Conservation (phyloP, 148 eudicot species). For the Chenopodium quinoa region DNA sequence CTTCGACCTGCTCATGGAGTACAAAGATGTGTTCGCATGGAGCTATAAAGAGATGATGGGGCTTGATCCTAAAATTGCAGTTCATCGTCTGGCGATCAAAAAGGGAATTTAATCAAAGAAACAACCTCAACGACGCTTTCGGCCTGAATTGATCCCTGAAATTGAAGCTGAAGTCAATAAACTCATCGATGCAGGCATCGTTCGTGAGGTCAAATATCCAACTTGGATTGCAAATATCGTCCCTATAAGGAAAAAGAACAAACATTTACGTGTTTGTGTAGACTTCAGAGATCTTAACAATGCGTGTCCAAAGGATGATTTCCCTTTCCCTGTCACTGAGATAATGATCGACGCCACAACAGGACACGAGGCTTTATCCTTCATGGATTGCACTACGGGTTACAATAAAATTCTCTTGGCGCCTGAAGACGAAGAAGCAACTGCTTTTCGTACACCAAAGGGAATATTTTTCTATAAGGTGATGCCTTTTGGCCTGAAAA, state of each 20-base stretch:
- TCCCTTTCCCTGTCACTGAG: neutral
- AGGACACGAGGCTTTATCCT: neutral
- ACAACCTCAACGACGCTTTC: neutral
- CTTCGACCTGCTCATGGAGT: neutral
- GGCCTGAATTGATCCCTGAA: no score
- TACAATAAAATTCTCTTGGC: slow-evolving; percentile 11
- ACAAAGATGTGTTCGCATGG: slow-evolving; percentile 8
- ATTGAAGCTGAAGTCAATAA: no score
- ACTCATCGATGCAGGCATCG: no score
- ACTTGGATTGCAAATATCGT: no score
- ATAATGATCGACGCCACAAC: neutral
- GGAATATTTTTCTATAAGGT: slow-evolving; percentile 12
- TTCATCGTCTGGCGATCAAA: no score
- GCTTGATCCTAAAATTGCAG: no score
- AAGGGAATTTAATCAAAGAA: no score
- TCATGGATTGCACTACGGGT: slow-evolving; percentile 7
- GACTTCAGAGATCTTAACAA: no score
- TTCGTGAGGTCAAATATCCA: no score
- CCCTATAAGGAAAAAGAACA: no score
- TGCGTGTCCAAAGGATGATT: no score
- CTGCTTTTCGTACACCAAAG: slow-evolving; percentile 2
- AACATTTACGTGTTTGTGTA: no score
- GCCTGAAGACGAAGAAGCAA: slow-evolving; percentile 7
- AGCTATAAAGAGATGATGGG: neutral
- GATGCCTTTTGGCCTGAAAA: neutral